These are phyloP conservation scores for Ceratorhiza oryzae-sativae DNA, from an alignment of 1,284 basidiomycete genomes.

Conservation along the genomic window DNA sequence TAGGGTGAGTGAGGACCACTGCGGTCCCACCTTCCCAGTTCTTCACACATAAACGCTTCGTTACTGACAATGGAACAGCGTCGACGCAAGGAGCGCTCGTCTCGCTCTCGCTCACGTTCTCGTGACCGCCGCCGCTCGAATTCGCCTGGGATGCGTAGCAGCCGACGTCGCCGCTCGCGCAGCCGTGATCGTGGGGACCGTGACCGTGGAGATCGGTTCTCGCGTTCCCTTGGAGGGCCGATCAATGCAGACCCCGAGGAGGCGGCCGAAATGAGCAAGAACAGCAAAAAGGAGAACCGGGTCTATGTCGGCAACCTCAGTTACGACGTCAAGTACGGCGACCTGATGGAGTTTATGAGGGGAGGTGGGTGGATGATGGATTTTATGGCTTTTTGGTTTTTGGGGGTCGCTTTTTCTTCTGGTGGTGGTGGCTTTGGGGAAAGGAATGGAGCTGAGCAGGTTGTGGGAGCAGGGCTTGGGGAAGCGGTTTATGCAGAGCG, in stretches of 20 bases:
- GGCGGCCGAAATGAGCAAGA: conserved; percentile 87
- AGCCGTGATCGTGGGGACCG: conserved; percentile 55
- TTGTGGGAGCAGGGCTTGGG: neutral
- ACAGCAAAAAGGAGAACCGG: conserved; percentile 95
- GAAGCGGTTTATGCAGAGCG: conserved; percentile 18
- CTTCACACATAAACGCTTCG: conserved; percentile 20
- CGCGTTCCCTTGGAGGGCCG: conserved; percentile 78
- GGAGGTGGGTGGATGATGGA: conserved; percentile 91
- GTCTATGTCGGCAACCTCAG: conserved; percentile 98
- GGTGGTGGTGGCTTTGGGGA: conserved; percentile 28
- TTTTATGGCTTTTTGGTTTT: conserved; percentile 54
- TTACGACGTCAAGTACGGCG: conserved; percentile 97
- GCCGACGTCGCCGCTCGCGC: conserved; percentile 60
- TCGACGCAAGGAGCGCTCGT: conserved; percentile 48
- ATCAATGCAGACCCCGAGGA: conserved; percentile 92
- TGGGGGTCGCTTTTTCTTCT: conserved; percentile 55
- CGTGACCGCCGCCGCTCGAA: conserved; percentile 61
- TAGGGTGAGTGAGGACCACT: conserved; percentile 36
- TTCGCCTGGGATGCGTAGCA: conserved; percentile 63
- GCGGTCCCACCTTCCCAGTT: conserved; percentile 32
- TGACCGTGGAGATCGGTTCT: conserved; percentile 45
- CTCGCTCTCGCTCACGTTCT: conserved; percentile 67
- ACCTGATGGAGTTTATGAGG: conserved; percentile 98
- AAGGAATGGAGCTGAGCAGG: conserved; percentile 1
- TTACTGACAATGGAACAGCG: conserved; percentile 38